These are phyloP conservation scores for Backusella parvicylindrica DNA, from an alignment of 192 early-diverging fungal genomes.

Conservation along the genomic window DNA sequence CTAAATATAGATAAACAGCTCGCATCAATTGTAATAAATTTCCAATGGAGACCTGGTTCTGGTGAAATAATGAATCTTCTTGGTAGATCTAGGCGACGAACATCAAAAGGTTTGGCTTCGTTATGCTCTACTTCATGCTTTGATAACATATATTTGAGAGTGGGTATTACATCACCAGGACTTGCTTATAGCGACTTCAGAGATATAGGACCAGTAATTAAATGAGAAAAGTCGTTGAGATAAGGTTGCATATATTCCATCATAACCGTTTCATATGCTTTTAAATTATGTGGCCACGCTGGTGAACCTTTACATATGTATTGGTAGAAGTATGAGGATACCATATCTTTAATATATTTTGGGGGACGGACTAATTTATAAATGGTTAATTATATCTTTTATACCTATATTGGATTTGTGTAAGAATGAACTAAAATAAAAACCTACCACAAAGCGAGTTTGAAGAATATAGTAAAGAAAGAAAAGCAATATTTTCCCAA, in stretches of 20 bases:
- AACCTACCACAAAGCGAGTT: not conserved
- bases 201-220: not conserved
- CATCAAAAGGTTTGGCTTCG: not conserved
- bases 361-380: not conserved
- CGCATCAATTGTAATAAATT: not conserved
- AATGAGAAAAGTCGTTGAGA: not conserved
- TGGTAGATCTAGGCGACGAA: not conserved
- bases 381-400: not conserved
- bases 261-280: not conserved
- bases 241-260: not conserved
- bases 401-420: not conserved
- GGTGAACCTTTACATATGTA: not conserved
- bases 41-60: not conserved
- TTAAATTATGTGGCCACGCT: not conserved
- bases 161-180: not conserved
- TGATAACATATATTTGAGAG: not conserved
- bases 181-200: not conserved
- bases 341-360: not conserved
- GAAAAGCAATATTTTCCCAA: not conserved
- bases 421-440: not conserved
- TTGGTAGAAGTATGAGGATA: not conserved
- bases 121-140: not conserved
- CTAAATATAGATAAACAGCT: not conserved
- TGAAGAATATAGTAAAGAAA: not conserved
- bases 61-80: not conserved